Percentiles rank a stretch among this genome's conserved stretches.
Conservation (phyloP, 495 filamentous ascomycete species). For the Symbiotaphrina buchneri region DNA sequence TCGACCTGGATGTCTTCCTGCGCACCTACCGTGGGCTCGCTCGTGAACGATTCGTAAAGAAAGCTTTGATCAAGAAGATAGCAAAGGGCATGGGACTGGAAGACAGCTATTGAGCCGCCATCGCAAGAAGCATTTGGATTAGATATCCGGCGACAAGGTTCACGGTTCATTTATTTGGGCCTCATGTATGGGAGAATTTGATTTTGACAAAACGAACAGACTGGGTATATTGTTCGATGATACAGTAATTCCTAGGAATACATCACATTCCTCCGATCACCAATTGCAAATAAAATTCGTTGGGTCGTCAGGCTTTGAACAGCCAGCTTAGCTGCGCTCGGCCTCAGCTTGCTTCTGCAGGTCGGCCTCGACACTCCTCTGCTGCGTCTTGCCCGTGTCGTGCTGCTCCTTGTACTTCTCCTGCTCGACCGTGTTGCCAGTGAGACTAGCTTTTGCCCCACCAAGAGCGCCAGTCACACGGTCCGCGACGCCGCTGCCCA, state of each 20-base stretch:
- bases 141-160: too few relatives aligned
- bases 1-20: constrained; percentile 64
- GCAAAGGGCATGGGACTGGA: constrained; percentile 57
- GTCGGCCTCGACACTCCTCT: constrained; percentile 69
- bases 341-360: constrained; percentile 37
- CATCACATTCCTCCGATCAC: neutral
- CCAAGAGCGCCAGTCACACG: constrained; percentile 54
- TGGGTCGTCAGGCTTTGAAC: neutral
- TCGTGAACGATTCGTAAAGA: constrained; percentile 77
- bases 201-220: too few relatives aligned
- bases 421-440: constrained; percentile 45
- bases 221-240: too few relatives aligned
- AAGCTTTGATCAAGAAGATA: constrained; percentile 77
- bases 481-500: constrained; percentile 43
- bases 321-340: neutral
- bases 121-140: too few relatives aligned
- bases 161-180: too few relatives aligned
- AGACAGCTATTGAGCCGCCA: too few relatives aligned
- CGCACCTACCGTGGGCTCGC: too few relatives aligned
- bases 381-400: constrained; percentile 66
- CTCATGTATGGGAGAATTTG: too few relatives aligned
- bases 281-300: too few relatives aligned
- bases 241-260: neutral
- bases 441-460: constrained; percentile 39
- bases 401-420: constrained; percentile 39